Evolutionary conservation across 192 early-diverging fungal genomes (phyloP).

Genomic region (Pilaira anomala): DNA sequence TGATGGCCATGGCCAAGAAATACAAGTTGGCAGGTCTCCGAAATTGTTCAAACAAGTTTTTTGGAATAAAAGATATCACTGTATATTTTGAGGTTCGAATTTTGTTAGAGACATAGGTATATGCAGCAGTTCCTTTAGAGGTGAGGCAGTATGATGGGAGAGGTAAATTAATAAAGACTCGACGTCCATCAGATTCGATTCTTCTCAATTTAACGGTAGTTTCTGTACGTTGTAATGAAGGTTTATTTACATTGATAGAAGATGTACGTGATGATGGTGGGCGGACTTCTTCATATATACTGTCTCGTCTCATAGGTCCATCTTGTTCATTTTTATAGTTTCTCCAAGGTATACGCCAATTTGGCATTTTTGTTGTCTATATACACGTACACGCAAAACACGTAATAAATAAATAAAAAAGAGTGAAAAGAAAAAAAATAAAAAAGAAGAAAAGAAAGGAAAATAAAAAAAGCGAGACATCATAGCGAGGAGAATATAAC

Average conservation of each 20-base stretch:
- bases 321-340: neutral
- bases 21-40: conserved; percentile 79
- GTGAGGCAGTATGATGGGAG: conserved; percentile 54
- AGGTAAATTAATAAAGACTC: conserved; percentile 65
- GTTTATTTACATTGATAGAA: neutral
- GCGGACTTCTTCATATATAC: conserved; percentile 3
- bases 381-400: too few species aligned
- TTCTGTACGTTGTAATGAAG: conserved; percentile 29
- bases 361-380: neutral
- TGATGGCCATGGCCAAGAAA: conserved; percentile 78
- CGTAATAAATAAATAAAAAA: neutral
- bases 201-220: conserved; percentile 48
- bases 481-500: too few species aligned
- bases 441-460: neutral
- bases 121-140: conserved; percentile 48
- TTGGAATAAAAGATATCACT: conserved; percentile 79
- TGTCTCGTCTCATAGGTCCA: neutral
- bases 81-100: conserved; percentile 94
- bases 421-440: neutral
- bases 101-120: conserved; percentile 67
- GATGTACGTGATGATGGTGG: neutral
- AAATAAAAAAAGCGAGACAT: neutral
- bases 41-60: conserved; percentile 93
- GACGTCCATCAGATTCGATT: conserved; percentile 41
- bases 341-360: conserved; percentile 1